Evolutionary conservation across 345 rosid species (phyloP).

Genomic region (Passiflora organensis): DNA sequence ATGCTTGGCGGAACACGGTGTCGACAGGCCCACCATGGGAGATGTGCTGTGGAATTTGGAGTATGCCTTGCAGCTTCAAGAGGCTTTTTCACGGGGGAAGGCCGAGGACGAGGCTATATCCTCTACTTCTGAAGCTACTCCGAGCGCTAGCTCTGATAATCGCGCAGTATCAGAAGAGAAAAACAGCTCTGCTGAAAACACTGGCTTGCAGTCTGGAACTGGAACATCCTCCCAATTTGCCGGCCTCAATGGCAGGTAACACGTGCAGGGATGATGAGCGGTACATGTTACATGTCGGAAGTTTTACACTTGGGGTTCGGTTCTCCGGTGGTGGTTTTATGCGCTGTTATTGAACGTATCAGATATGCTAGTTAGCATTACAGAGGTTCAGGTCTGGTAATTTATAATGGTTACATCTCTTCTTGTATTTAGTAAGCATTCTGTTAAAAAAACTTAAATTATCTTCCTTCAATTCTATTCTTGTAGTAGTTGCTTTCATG

Average conservation of each 20-base stretch:
- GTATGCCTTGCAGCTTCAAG: conserved; percentile 74
- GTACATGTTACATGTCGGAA: no score
- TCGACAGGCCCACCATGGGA: conserved; percentile 60
- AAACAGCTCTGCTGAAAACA: conserved; percentile 32
- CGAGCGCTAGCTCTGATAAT: conserved; percentile 22
- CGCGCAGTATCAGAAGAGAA: conserved; percentile 36
- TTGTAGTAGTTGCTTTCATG: background rate
- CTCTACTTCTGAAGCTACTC: conserved; percentile 11
- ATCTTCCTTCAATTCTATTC: no score
- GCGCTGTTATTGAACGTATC: no score
- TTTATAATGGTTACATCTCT: background rate
- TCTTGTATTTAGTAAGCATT: conserved; percentile 11
- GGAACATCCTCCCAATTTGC: conserved; percentile 61
- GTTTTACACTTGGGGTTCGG: no score
- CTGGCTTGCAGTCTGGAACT: conserved; percentile 59
- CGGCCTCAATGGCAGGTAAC: conserved; percentile 56
- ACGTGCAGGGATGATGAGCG: no score
- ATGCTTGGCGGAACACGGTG: conserved; percentile 51
- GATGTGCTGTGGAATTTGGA: conserved; percentile 70
- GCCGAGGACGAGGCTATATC: conserved; percentile 39
- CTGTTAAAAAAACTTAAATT: background rate
- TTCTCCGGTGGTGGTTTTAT: no score
- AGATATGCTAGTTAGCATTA: no score
- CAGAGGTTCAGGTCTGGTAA: conserved; percentile 6
- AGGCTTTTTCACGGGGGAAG: conserved; percentile 49